Evolutionary conservation across 2,329 filamentous ascomycete genomes (phyloP).

Genomic region (Xylariaceae sp.): DNA sequence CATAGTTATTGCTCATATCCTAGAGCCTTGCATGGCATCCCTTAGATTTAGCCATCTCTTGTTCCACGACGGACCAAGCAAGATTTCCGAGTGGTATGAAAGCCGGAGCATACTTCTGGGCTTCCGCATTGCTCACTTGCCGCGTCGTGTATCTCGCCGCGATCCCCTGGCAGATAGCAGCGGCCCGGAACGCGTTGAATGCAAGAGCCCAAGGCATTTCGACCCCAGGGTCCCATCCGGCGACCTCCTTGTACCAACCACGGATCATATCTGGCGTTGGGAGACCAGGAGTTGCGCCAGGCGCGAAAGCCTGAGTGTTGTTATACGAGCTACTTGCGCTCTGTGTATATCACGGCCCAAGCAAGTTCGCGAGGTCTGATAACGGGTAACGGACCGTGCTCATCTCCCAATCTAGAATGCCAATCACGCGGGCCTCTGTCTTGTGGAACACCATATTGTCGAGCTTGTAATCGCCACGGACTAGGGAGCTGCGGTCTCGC

Average conservation of each 20-base stretch:
- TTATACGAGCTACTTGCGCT: slow-evolving; percentile 20
- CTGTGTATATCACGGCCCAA: slow-evolving; percentile 18
- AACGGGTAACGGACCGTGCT: slow-evolving; percentile 95
- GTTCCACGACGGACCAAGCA: slow-evolving; percentile 69
- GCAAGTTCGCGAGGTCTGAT: slow-evolving; percentile 81
- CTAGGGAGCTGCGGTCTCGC: slow-evolving; percentile 71
- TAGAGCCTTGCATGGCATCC: slow-evolving; percentile 12
- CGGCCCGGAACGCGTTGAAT: slow-evolving; percentile 60
- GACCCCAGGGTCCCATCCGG: slow-evolving; percentile 54
- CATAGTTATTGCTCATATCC: not conserved
- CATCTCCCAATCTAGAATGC: slow-evolving; percentile 98
- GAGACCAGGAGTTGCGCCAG: slow-evolving; percentile 49
- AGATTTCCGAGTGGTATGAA: slow-evolving; percentile 72
- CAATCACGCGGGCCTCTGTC: slow-evolving; percentile 83
- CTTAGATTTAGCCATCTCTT: slow-evolving; percentile 60
- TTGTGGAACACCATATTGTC: slow-evolving; percentile 88
- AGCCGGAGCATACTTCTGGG: slow-evolving; percentile 66
- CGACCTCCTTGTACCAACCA: slow-evolving; percentile 65
- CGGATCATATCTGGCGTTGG: slow-evolving; percentile 50
- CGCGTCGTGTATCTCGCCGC: slow-evolving; percentile 79
- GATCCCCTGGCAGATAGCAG: slow-evolving; percentile 79
- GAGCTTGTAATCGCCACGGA: slow-evolving; percentile 97
- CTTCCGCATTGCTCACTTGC: slow-evolving; percentile 86
- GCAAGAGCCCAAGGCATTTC: slow-evolving; percentile 61
- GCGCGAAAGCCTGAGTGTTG: slow-evolving; percentile 17